Evolutionary conservation across 179 eudicot species (phyloP), one percentile per base, ranked within the genome.

Genomic region (Corrigiola litoralis): DNA sequence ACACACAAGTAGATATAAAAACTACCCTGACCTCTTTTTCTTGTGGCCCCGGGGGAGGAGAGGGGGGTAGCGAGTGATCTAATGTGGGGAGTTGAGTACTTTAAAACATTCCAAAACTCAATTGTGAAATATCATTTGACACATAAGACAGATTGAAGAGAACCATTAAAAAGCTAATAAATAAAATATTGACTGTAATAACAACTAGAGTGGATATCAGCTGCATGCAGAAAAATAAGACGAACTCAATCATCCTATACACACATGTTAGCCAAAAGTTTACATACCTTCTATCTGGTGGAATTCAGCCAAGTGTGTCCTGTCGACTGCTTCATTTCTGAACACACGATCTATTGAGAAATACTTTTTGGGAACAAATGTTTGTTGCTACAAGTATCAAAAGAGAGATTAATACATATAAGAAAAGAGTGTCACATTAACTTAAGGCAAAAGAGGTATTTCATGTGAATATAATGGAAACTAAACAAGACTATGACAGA

Each of bases 251-350:
- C 32, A 36, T 14, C 38, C 8, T 40, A 27, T 7, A 18, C 27
- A 40, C 5, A 11, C 12, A 29, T 5, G 2, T 17, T 23, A 37
- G 37, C 38, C 11, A 28, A 38, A 47, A 25, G 29, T 6, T n/a
- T 12, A 27, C 2, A 47, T 55, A 94, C 99, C 99, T 91, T 94
- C 99, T 66, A 94, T 86, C 77, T 91, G 99, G 72, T 94, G 99
- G 65, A 90, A 94, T 79, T 94, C 97, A 1, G 99, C 99, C 63
- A 94, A 85, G 69, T 91, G 97, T 11, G 99, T 94, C 65, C 99
- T 84, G 68, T 91, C 97, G 33, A 94, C 97, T 28, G 97, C 99
- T 85, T 94, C 99, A 70, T 94, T 94, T 83, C 99, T 86, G 78
- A 94, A 94, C 44, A 94, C 96, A n/a, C 99, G 96, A 51, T 94